Conservation (phyloP, 73 alveolate species). For the Tetrahymena malaccensis region DNA sequence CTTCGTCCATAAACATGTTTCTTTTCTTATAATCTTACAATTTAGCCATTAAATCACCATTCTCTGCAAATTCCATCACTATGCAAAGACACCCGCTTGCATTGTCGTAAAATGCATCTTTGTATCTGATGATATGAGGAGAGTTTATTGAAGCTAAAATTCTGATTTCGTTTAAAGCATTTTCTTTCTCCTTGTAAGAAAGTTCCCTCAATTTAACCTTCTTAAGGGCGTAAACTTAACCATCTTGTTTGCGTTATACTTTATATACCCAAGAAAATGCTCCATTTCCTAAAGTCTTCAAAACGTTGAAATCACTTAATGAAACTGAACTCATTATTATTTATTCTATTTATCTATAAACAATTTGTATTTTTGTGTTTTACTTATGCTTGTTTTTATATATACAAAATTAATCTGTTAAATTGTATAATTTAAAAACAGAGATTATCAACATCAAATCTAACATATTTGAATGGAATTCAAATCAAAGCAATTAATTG, state of each 20-base stretch:
- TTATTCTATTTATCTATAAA: no score
- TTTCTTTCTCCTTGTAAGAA: constrained; percentile 48
- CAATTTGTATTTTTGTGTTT: not conserved
- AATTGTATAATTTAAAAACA: not conserved
- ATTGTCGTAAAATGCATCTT: constrained; percentile 49
- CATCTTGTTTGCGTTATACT: constrained; percentile 35
- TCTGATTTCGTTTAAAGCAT: constrained; percentile 56
- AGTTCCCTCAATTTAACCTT: constrained; percentile 39
- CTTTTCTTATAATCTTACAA: constrained; percentile 32
- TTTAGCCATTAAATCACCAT: constrained; percentile 56
- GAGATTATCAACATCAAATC: not conserved
- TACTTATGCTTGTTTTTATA: not conserved
- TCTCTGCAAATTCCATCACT: constrained; percentile 53
- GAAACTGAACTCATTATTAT: not conserved
- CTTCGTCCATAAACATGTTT: constrained; percentile 41
- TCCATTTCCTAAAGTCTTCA: constrained; percentile 33
- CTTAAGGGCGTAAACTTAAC: constrained; percentile 38
- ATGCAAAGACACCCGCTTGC: constrained; percentile 2
- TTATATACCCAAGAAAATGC: constrained; percentile 38
- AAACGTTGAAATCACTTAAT: constrained; percentile 4
- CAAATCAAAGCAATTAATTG: not conserved
- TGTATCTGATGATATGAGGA: constrained; percentile 45
- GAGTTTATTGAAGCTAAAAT: constrained; percentile 46
- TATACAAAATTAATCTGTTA: not conserved
- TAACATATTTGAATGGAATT: not conserved